Base-by-base conservation (phyloP, 1,284 basidiomycete genomes). In the Pseudozyma hubeiensis region DNA sequence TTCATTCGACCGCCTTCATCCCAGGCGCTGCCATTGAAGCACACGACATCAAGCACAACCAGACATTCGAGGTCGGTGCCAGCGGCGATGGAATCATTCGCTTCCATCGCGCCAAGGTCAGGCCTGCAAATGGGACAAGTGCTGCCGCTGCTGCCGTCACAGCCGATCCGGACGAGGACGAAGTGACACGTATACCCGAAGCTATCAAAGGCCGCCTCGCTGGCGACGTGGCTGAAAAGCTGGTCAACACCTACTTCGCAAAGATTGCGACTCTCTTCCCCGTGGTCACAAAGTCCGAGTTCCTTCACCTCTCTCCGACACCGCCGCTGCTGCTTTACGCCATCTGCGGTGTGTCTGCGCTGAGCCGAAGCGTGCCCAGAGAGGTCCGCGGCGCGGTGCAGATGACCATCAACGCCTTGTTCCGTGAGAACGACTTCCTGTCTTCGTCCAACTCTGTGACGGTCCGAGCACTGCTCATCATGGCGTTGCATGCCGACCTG, bases 211-310 rank as follows among this genome's bases (percentile, higher is more conserved):
- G 67, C 53, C 70, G 78, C 45, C 66, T 80, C 31, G 77, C 75
- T 14, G 75, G 70, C 53, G 80, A 80, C 49, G 81, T 81, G 44
- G 75, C 71, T 51, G 91, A 94, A 79, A 88, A 89, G 58, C 89
- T 97, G 57, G 88, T 96, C 81, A 98, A 97, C 85, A 89, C 90
- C 19, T 98, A 94, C 86, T 98, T 98, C 85, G 88, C 89, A 19
- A 90, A 93, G 44, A 88, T 96, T 52, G 89, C 91, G 1, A 92
- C 91, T n/a, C 87, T 93, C 49, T 89, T 96, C 65, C 95, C 95
- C 19, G 88, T 97, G 74, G 88, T 98, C 63, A 93, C 92, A 16
- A 89, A 91, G 81, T 88, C 89, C 48, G 95, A 98, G 82, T 97
- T 98, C 81, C 86, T 96, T 60, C 80, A 85, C n/a, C 67, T 86